phyloP scores from a whole-genome alignment of 495 filamentous ascomycete species.

The Pyrenula massariospora region DNA sequence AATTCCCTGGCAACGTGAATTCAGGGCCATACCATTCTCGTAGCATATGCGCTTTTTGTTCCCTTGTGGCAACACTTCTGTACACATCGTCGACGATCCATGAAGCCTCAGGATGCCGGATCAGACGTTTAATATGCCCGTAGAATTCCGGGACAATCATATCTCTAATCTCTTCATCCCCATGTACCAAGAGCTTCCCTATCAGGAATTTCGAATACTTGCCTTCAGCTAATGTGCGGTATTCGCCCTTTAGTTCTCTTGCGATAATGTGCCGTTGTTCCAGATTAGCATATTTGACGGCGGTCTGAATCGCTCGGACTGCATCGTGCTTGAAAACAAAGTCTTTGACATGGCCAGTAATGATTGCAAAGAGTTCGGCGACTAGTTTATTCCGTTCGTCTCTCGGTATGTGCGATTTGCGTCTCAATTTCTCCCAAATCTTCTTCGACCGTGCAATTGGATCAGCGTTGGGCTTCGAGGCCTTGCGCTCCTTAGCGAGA shows the following conservation, averaged over 20 bases:
- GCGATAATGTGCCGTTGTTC: constrained; percentile 80
- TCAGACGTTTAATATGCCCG: constrained; percentile 78
- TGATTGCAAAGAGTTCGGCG: constrained; percentile 77
- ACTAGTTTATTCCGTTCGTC: constrained; percentile 81
- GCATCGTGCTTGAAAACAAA: constrained; percentile 98
- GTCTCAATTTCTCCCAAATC: constrained; percentile 86
- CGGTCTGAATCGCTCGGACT: constrained; percentile 87
- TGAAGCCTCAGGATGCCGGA: constrained; percentile 88
- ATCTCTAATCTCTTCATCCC: constrained; percentile 72
- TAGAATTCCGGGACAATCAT: constrained; percentile 90
- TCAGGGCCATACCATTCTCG: constrained; percentile 96
- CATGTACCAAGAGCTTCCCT: constrained; percentile 85
- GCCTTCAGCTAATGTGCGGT: constrained; percentile 76
- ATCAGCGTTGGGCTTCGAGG: constrained; percentile 83
- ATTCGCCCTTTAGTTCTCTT: constrained; percentile 74
- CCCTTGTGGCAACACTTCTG: constrained; percentile 65
- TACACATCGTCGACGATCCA: constrained; percentile 98
- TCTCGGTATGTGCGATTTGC: constrained; percentile 78
- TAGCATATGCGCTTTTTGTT: constrained; percentile 73
- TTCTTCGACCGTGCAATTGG: constrained; percentile 83
- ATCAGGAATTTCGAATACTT: constrained; percentile 94
- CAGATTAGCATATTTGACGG: constrained; percentile 84
- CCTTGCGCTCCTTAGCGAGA: constrained; percentile 77
- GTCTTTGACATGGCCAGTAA: constrained; percentile 80
- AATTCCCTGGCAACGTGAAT: constrained; percentile 68